phyloP scores from a whole-genome alignment of 176 grass and related monocot species.

The Poa annua region DNA sequence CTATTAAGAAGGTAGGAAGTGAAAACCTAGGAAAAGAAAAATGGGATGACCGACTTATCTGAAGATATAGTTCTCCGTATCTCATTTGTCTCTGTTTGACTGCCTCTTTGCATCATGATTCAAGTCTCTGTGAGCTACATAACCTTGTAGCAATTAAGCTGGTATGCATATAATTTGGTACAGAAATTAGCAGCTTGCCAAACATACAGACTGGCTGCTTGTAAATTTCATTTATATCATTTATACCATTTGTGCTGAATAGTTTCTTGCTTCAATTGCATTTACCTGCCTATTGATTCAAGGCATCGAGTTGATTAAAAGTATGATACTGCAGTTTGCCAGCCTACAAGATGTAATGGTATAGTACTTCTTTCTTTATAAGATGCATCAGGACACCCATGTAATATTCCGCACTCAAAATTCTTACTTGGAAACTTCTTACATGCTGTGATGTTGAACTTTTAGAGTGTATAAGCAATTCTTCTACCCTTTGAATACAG shows the following conservation, averaged over 20 bases:
- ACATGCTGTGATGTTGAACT: not conserved
- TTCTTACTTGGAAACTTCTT: not conserved
- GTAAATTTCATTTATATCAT: not conserved
- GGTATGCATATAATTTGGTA: not conserved
- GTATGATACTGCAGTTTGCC: not conserved
- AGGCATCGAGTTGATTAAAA: not conserved
- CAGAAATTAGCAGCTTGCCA: not conserved
- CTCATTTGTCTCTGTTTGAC: not conserved
- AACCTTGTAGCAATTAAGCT: not conserved
- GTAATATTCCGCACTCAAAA: not conserved
- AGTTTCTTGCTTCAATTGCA: not conserved
- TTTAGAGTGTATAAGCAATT: not conserved
- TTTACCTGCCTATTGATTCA: not conserved
- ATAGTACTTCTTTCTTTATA: not conserved
- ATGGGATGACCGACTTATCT: slow-evolving; percentile 17
- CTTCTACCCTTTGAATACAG: slow-evolving; percentile 1
- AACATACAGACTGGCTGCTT: not conserved
- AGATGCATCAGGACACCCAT: not conserved
- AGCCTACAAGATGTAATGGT: not conserved
- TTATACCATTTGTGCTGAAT: not conserved
- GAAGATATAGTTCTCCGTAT: slow-evolving; percentile 29
- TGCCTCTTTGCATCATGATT: not conserved
- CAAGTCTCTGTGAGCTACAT: not conserved
- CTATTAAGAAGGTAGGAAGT: not conserved
- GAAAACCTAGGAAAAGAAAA: not conserved